phyloP scores from a whole-genome alignment of 2,329 filamentous ascomycete genomes.

The Apiospora saccharicola region DNA sequence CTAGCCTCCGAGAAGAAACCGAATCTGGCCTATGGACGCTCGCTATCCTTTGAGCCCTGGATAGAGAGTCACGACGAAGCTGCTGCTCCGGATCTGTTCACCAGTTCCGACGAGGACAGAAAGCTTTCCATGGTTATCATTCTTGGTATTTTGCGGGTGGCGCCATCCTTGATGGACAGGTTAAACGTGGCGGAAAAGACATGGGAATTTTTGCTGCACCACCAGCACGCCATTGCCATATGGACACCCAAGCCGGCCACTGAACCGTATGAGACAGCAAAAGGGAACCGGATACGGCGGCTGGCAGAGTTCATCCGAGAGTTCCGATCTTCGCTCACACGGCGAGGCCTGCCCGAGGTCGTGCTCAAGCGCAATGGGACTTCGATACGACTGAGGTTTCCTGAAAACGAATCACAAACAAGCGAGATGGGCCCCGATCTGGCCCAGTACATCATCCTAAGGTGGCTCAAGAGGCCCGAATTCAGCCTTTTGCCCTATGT shows the following conservation, averaged over 20 bases:
- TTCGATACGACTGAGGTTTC: not conserved
- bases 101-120: not conserved
- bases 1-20: not conserved
- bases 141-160: not conserved
- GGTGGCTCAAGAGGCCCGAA: not conserved
- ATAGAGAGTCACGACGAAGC: not conserved
- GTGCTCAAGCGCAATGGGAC: not conserved
- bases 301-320: not conserved
- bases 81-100: not conserved
- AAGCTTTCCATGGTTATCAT: not conserved
- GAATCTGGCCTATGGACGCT: not conserved
- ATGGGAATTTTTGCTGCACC: not conserved
- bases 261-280: not conserved
- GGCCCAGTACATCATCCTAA: not conserved
- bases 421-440: not conserved
- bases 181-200: not conserved
- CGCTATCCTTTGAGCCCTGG: not conserved
- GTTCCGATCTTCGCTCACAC: too few species aligned
- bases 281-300: not conserved
- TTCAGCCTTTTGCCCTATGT: not conserved
- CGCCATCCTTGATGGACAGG: not conserved
- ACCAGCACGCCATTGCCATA: not conserved
- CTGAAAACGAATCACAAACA: not conserved
- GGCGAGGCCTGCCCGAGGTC: not conserved
- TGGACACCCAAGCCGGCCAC: not conserved